Base-by-base conservation (phyloP, 306 rosid genomes). In the Vachellia collinsii region DNA sequence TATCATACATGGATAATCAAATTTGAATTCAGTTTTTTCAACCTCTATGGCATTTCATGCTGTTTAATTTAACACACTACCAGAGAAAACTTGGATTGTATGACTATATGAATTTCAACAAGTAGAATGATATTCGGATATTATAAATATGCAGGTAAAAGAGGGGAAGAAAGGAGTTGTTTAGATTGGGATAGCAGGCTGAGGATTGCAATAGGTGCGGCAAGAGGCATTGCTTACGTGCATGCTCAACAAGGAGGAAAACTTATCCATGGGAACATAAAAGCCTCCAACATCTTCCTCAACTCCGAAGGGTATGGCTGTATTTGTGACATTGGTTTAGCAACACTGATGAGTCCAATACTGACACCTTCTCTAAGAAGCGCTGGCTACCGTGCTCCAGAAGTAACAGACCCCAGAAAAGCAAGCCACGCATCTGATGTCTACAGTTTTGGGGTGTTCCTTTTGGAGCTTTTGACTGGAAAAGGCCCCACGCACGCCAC, bases 401-500 rank as follows among this genome's bases (percentile, higher is more conserved):
- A 94, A 87, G 91, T 88, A 75, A 87, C 87, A 4, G 98, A 94
- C 87, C 75, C 83, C 0, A 84, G 92, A 22, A 94, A 91, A 61
- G 87, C 89, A 4, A 74, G 88, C 8, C 78, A 75, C 0, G 91
- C 98, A 20, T 77, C 94, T 0, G 98, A 94, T 63, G 93, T 94
- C 8, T 92, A 87, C 73, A 85, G 97, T 70, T 90, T 89, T 0
- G 98, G 98, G 16, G 98, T 94, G 46, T 76, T 94, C 13, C 41
- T 92, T 25, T 97, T 94, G 4, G 98, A 92, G 81, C 97, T 94
- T 79, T 93, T 94, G 61, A 94, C 98, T 0, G 94, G 98, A 47
- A 94, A 87, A 70, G 86, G 89, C 20, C 94, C 98, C 3, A 74
- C 86, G 10, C 88, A 83, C 70, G 85, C 87, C 75, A 73, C 87